Base-by-base conservation (phyloP, 2,329 filamentous ascomycete genomes). In the Aspergillus thermomutatus region DNA sequence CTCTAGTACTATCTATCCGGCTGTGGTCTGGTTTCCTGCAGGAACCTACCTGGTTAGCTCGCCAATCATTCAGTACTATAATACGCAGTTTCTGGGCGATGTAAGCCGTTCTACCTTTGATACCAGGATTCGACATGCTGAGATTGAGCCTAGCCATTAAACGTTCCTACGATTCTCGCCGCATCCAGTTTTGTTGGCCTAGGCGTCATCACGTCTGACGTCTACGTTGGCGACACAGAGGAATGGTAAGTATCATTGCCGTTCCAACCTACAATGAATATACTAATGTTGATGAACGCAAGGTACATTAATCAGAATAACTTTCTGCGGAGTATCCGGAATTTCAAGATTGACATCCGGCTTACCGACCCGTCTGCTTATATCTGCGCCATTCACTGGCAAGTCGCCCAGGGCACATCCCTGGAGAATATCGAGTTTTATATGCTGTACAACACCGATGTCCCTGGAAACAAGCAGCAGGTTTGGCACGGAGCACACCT, bases 401-500 rank as follows among this genome's bases (percentile, higher is more conserved):
- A 90, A 73, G 87, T 90, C 9, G 86, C 87, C n/a, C 87, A 90
- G 45, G 87, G 87, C 28, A 90, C 87, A 1, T 86, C 83, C 58
- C 76, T 91, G 52, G 87, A 90, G 74, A 90, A 90, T 75, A 87
- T 91, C 51, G 80, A 84, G 64, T 89, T 91, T 78, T 83, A 87
- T 73, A 90, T 90, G 87, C 70, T 70, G 62, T 72, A 79, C 58
- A 72, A 70, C 2, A 54, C 59, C 17, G 66, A 67, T 5, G 28
- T n/a, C n/a, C n/a, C n/a, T n/a, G n/a, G 28, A 17, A 69, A 67
- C n/a, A 69, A 68, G 17, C 70, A 66, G 1, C 59, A 69, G 10
- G 28, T 31, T 6, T 31, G 28, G 28, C 28, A 6, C 28, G 5
- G 10, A 31, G 5, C 5, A 6, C 28, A 6, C 10, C 28, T 31